Conservation (phyloP, 208 protist species). For the Acanthamoeba rhysodes region DNA sequence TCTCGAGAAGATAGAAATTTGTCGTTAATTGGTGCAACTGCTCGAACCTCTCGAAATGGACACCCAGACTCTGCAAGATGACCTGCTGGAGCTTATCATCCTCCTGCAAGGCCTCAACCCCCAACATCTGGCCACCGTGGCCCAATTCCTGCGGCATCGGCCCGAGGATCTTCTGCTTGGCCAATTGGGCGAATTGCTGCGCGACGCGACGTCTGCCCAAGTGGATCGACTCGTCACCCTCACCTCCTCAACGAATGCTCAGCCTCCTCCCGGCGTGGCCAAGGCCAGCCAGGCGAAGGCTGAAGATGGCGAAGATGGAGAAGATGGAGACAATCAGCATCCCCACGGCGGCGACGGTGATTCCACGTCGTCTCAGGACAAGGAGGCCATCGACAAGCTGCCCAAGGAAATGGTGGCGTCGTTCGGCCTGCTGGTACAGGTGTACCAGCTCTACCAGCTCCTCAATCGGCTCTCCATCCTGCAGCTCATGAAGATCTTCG, state of each 20-base stretch:
- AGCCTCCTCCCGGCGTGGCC: too few species aligned
- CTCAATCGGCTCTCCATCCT: conserved; percentile 61
- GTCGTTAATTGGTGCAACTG: too few species aligned
- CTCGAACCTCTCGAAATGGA: background rate
- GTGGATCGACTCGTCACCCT: background rate
- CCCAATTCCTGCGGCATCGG: background rate
- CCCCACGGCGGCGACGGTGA: background rate
- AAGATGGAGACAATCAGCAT: too few species aligned
- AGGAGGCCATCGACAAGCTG: background rate
- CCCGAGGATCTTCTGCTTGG: background rate
- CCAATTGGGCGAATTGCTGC: background rate
- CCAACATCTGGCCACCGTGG: background rate
- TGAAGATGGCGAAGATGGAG: too few species aligned
- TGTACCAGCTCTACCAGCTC: conserved; percentile 32
- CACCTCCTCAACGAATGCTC: background rate
- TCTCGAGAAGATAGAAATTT: too few species aligned
- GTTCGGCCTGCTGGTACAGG: conserved; percentile 16
- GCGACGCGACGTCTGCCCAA: background rate
- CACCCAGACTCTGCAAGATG: background rate
- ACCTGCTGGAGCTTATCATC: background rate
- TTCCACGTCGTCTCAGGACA: background rate
- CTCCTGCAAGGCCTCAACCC: conserved; percentile 1
- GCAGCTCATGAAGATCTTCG: conserved; percentile 79
- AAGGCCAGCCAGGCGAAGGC: too few species aligned
- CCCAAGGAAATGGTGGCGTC: conserved; percentile 23